Base-by-base conservation (phyloP, 2,329 filamentous ascomycete genomes). In the Fusarium sp. region DNA sequence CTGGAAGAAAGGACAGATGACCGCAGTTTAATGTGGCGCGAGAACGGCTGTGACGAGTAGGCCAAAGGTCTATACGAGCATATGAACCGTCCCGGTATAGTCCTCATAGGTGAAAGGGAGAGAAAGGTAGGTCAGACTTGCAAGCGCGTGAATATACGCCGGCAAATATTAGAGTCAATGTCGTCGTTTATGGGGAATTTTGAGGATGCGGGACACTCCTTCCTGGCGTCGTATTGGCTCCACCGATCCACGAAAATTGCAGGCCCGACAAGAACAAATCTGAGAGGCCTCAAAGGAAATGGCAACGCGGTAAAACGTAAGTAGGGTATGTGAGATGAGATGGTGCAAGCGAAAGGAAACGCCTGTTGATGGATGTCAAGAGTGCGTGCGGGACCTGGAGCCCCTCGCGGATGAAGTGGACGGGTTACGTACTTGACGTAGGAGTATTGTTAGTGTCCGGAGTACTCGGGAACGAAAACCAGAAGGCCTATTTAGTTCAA, bases 81-180 rank as follows among this genome's bases (percentile, higher is more conserved):
- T 52, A 64, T 10, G 26, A 57, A 49, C 44, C 59, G 65, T 52
- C 56, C 56, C 51, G 71, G 46, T 61, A 68, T 72, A 28, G 57
- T 41, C 51, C 67, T 73, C 72, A 74, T 74, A 71, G 49, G 62
- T 71, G 45, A 70, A 56, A 32, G 45, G 35, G 41, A 49, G 56
- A 53, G 19, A 51, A 56, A 37, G 37, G 52, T 62, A 52, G 43
- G 35, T 49, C 57, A 59, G 47, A 57, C 22, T 43, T 59, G 62
- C 61, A 52, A 44, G 65, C 56, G 69, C 59, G 71, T 62, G 52
- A 68, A 45, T 39, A 55, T 62, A 44, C 67, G 56, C 46, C 55
- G 62, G 62, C 64, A 62, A 56, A 55, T 48, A 57, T 37, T 26
- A 62, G 28, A 66, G 50, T 69, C 65, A 51, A 68, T 68, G 69